A percentile compares a stretch with the other conserved stretches of the same genome.
These are phyloP conservation scores for Spathaspora girioi DNA, from an alignment of 805 yeast genomes.

Conservation along the genomic window DNA sequence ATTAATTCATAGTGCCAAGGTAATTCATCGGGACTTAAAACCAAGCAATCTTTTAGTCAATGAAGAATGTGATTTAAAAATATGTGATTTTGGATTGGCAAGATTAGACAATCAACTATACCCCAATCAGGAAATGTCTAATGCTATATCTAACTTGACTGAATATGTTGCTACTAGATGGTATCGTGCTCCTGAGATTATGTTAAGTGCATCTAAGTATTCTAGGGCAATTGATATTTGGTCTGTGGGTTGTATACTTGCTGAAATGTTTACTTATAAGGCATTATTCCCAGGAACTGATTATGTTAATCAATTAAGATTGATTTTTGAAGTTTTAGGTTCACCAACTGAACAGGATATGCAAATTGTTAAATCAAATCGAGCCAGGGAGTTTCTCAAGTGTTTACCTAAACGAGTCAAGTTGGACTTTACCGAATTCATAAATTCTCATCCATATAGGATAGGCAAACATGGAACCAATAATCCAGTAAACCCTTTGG, in stretches of 20 bases:
- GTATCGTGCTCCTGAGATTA: constrained; percentile 97
- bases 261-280: constrained; percentile 80
- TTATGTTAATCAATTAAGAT: constrained; percentile 83
- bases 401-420: constrained; percentile 19
- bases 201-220: constrained; percentile 92
- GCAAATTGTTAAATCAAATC: constrained; percentile 16
- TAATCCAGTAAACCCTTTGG: constrained; percentile 19
- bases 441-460: constrained; percentile 20
- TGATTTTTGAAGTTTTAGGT: constrained; percentile 77
- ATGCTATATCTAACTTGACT: constrained; percentile 54
- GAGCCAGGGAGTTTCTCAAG: constrained; percentile 24
- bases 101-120: constrained; percentile 57
- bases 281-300: constrained; percentile 94
- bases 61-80: constrained; percentile 89
- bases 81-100: constrained; percentile 94
- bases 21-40: constrained; percentile 87
- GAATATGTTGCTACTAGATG: constrained; percentile 97
- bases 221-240: constrained; percentile 94
- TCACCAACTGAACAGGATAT: constrained; percentile 45
- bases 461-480: constrained; percentile 10
- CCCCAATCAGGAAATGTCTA: constrained; percentile 54
- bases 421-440: constrained; percentile 13
- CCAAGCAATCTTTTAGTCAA: constrained; percentile 85
- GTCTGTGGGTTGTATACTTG: constrained; percentile 95
- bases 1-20: constrained; percentile 90